Conservation (phyloP, 176 grass and related monocot genomes). For the Carex cristatella region DNA sequence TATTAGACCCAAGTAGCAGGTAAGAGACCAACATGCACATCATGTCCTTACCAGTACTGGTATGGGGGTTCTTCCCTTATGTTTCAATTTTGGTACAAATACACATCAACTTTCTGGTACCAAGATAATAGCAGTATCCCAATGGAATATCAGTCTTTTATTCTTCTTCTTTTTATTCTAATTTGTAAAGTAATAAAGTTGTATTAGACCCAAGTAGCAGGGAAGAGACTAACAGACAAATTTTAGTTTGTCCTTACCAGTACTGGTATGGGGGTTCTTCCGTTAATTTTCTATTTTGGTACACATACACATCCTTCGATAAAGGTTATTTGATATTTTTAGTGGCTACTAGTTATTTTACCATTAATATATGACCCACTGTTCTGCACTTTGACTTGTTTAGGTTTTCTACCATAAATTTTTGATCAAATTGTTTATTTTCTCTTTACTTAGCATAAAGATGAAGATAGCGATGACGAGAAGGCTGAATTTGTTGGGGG, state of each 20-base stretch:
- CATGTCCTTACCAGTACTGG: not conserved
- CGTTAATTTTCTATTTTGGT: not conserved
- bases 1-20: not conserved
- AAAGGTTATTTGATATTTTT: no score
- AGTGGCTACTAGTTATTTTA: no score
- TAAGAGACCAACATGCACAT: not conserved
- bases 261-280: not conserved
- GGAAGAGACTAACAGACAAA: not conserved
- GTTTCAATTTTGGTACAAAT: not conserved
- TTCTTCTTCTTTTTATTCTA: no score
- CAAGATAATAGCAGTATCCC: no score
- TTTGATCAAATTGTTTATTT: not conserved
- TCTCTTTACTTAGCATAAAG: conserved; percentile 37
- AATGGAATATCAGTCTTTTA: no score
- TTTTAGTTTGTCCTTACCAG: not conserved
- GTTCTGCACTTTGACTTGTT: not conserved
- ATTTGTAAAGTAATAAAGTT: no score
- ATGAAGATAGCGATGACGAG: conserved; percentile 36
- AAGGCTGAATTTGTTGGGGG: conserved; percentile 71
- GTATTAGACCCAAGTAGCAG: not conserved
- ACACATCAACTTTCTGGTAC: no score
- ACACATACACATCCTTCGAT: not conserved
- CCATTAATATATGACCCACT: not conserved
- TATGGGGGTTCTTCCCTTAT: not conserved
- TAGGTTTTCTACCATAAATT: not conserved